These are phyloP conservation scores for Geotrichum bryndzae DNA, from an alignment of 1,139 yeast species.

Conservation along the genomic window DNA sequence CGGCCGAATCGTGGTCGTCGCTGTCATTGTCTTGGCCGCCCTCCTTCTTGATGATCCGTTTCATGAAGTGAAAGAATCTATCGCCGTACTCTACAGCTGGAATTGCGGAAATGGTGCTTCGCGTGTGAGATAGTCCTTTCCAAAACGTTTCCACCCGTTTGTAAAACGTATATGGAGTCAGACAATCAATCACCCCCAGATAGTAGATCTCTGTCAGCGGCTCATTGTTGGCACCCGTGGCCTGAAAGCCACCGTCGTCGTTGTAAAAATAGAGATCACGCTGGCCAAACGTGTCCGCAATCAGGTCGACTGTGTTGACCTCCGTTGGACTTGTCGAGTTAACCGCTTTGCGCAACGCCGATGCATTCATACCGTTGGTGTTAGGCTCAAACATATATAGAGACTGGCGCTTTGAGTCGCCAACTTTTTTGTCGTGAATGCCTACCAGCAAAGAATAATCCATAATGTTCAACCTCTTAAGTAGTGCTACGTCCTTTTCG, in stretches of 20 bases:
- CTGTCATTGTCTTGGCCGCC: neutral
- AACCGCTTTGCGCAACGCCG: slow-evolving; percentile 35
- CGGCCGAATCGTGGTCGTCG: neutral
- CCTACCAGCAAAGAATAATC: slow-evolving; percentile 89
- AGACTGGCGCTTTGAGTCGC: slow-evolving; percentile 42
- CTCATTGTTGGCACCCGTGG: slow-evolving; percentile 58
- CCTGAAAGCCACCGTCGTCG: slow-evolving; percentile 80
- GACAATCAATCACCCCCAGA: slow-evolving; percentile 87
- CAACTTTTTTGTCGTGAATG: slow-evolving; percentile 64
- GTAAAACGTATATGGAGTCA: slow-evolving; percentile 72
- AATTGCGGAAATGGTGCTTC: slow-evolving; percentile 73
- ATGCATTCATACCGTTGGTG: slow-evolving; percentile 28
- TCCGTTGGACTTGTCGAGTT: slow-evolving; percentile 36
- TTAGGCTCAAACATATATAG: slow-evolving; percentile 36
- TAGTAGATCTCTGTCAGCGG: slow-evolving; percentile 73
- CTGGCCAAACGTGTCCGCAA: slow-evolving; percentile 28
- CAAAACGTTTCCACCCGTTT: slow-evolving; percentile 83
- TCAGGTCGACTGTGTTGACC: slow-evolving; percentile 31
- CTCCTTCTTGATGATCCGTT: slow-evolving; percentile 23
- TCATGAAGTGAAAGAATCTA: slow-evolving; percentile 70
- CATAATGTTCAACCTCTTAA: slow-evolving; percentile 78
- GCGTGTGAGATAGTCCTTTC: slow-evolving; percentile 64
- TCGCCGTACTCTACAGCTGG: slow-evolving; percentile 89
- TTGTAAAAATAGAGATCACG: slow-evolving; percentile 55
- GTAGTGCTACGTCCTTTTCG: slow-evolving; percentile 62